These are phyloP conservation scores for Begonia masoniana DNA, from an alignment of 306 rosid genomes.

Conservation along the genomic window DNA sequence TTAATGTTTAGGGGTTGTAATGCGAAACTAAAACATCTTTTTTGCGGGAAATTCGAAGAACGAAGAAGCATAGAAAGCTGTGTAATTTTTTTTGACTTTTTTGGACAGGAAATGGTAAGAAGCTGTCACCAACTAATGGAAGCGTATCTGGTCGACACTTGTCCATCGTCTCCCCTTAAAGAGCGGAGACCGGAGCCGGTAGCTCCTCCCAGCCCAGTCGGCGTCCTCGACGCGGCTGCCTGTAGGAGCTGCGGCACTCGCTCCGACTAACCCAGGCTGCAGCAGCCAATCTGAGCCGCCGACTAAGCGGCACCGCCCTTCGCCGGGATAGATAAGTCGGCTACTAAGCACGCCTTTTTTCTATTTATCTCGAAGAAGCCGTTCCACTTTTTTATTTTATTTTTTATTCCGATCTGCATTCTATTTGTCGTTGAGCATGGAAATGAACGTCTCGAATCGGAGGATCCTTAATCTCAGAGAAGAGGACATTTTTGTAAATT, in stretches of 20 bases:
- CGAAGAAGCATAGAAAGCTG: slow-evolving; percentile 20
- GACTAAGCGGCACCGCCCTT: slow-evolving; percentile 29
- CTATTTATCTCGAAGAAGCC: too few species aligned
- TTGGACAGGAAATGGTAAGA: slow-evolving; percentile 58
- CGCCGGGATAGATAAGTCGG: slow-evolving; percentile 18
- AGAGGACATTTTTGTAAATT: slow-evolving; percentile 2
- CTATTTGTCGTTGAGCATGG: slow-evolving; percentile 13
- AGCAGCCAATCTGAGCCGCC: slow-evolving; percentile 19
- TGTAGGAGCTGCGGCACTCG: slow-evolving; percentile 46
- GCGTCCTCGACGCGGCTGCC: slow-evolving; percentile 56
- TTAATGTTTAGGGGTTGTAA: neutral
- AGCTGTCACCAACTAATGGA: slow-evolving; percentile 85
- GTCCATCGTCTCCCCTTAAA: slow-evolving; percentile 22
- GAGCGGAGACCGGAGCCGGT: slow-evolving; percentile 10
- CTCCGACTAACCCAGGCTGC: slow-evolving; percentile 20
- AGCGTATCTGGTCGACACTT: slow-evolving; percentile 50
- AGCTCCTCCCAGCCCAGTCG: slow-evolving; percentile 51
- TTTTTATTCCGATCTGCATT: slow-evolving; percentile 10
- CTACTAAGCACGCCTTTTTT: neutral
- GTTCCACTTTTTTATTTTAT: slow-evolving; percentile 8
- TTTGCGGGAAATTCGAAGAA: slow-evolving; percentile 10
- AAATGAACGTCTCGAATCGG: slow-evolving; percentile 23
- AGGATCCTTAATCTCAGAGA: slow-evolving; percentile 1
- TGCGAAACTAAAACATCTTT: neutral
- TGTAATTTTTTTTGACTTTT: slow-evolving; percentile 7